A percentile compares a stretch with the other conserved stretches of the same genome.
Conservation (phyloP, 257 asterid species). For the Paulownia fortunei region DNA sequence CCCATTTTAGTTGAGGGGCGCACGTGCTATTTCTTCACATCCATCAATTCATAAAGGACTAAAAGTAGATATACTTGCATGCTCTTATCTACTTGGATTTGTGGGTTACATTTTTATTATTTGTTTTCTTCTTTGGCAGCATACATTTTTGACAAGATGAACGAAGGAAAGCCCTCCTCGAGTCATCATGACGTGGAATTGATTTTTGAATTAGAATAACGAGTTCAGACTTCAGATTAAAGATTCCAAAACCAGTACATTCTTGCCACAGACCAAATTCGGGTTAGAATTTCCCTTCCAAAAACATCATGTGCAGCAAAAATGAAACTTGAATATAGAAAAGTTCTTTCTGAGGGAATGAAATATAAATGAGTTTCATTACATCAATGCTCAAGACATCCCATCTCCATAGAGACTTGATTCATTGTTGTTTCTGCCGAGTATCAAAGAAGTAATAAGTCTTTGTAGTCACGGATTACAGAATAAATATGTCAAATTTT, state of each 20-base stretch:
- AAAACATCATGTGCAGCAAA: not conserved
- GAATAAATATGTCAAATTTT: conserved; percentile 12
- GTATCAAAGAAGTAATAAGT: conserved; percentile 10
- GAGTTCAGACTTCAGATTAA: not conserved
- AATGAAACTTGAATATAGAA: not conserved
- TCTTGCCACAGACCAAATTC: not conserved
- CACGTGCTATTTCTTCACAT: not conserved
- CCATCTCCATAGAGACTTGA: conserved; percentile 11
- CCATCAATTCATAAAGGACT: not conserved
- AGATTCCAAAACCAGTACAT: not conserved
- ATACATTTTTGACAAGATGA: conserved; percentile 2
- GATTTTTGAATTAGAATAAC: not conserved
- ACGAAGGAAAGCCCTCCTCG: not conserved
- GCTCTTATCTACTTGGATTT: conserved; percentile 14
- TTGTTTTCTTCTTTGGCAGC: conserved; percentile 1
- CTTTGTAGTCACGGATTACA: conserved; percentile 20
- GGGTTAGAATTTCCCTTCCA: not conserved
- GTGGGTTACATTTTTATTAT: not conserved
- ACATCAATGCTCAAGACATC: conserved; percentile 21
- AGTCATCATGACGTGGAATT: not conserved
- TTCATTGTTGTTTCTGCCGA: not conserved
- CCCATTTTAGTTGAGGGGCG: not conserved
- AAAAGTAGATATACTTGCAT: not conserved
- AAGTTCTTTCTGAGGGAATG: not conserved
- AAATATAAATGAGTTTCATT: conserved; percentile 19